These are phyloP conservation scores for Solanum sitiens DNA, from an alignment of 257 asterid genomes.

Conservation along the genomic window DNA sequence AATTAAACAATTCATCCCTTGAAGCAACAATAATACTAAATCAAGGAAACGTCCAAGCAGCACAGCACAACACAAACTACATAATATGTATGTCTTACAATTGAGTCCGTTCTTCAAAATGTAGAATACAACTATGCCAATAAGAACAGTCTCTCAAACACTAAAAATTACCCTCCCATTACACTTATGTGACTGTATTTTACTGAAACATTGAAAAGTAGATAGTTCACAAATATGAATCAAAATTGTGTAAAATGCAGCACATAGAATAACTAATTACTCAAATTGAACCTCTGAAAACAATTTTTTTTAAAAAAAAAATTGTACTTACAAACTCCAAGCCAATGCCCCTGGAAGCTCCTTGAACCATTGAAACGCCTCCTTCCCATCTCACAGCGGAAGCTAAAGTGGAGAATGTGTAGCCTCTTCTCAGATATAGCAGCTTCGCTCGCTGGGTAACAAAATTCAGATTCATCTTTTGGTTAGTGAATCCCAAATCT, in stretches of 20 bases:
- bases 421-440: constrained; percentile 15
- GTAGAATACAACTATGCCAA: not conserved
- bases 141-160: not conserved
- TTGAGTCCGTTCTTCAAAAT: not conserved
- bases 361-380: constrained; percentile 89
- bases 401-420: constrained; percentile 19
- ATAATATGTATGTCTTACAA: not conserved
- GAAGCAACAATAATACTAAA: not conserved
- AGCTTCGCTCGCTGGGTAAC: constrained; percentile 21
- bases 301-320: not conserved
- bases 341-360: constrained; percentile 98
- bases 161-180: not conserved
- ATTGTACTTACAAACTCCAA: constrained; percentile 75
- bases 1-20: not conserved
- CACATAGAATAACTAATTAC: too few species aligned
- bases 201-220: not conserved
- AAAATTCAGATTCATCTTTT: constrained; percentile 32
- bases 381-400: constrained; percentile 34
- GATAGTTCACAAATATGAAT: too few species aligned
- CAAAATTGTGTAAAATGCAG: not conserved
- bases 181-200: not conserved
- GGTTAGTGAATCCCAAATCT: not conserved
- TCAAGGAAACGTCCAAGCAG: not conserved
- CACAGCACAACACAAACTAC: not conserved
- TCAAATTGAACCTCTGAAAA: not conserved